phyloP scores from a whole-genome alignment of 495 filamentous ascomycete genomes.

The Hyaloscypha finlandica region DNA sequence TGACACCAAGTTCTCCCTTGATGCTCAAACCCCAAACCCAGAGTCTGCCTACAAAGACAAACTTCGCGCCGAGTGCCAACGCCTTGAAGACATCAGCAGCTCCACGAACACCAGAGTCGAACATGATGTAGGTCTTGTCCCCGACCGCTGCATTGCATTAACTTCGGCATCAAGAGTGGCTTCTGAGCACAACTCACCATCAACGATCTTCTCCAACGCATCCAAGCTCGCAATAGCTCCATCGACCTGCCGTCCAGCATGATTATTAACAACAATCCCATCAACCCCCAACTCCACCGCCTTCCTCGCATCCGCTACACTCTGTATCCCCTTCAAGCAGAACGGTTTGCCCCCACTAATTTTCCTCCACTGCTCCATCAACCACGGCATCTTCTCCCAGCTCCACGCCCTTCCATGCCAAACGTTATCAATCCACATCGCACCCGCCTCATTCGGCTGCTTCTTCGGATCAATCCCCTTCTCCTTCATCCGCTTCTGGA shows the following conservation, averaged over 20 bases:
- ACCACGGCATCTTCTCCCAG: constrained; percentile 62
- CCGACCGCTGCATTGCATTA: constrained; percentile 9
- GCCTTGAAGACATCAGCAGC: constrained; percentile 64
- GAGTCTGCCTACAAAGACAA: constrained; percentile 62
- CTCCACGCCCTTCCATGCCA: constrained; percentile 43
- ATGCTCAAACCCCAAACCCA: constrained; percentile 65
- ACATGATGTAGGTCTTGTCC: constrained; percentile 57
- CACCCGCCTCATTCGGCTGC: constrained; percentile 50
- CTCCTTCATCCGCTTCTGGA: constrained; percentile 25
- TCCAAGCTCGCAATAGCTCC: constrained; percentile 63
- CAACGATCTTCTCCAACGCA: constrained; percentile 63
- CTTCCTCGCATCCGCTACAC: constrained; percentile 85
- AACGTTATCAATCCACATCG: constrained; percentile 61
- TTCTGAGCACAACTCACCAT: constrained; percentile 24
- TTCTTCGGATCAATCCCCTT: constrained; percentile 30
- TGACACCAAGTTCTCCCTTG: constrained; percentile 60
- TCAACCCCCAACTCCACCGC: constrained; percentile 81
- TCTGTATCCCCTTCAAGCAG: constrained; percentile 90
- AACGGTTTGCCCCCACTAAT: constrained; percentile 46
- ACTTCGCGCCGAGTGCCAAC: constrained; percentile 62
- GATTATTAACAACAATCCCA: constrained; percentile 70
- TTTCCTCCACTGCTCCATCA: constrained; percentile 51
- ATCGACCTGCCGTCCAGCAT: constrained; percentile 65
- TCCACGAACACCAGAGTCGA: constrained; percentile 60
- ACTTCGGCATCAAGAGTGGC: not conserved